Evolutionary conservation across 1,284 basidiomycete species (phyloP).

Genomic region (Peniophora sp.): DNA sequence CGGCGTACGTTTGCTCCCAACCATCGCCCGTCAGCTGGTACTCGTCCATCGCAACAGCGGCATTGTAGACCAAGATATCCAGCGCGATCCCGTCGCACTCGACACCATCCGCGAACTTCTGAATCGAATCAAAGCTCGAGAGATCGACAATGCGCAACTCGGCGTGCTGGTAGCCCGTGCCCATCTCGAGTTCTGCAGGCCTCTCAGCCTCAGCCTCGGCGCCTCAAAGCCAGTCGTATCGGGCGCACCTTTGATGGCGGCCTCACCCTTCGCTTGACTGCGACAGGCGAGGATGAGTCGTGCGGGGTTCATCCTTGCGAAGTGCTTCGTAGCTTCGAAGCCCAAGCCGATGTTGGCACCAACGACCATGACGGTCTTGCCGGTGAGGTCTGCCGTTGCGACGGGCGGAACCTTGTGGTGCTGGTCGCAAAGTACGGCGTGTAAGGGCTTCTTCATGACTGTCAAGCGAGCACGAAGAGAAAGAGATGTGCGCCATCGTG

Average conservation of each 20-base stretch:
- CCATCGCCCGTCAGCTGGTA: not conserved
- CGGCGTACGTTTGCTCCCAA: not conserved
- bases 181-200: constrained; percentile 16
- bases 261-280: constrained; percentile 16
- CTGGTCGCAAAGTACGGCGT: constrained; percentile 3
- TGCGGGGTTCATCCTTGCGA: constrained; percentile 23
- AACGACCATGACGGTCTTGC: constrained; percentile 23
- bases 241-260: constrained; percentile 13
- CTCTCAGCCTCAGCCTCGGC: not conserved
- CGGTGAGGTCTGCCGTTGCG: constrained; percentile 17
- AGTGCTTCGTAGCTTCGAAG: constrained; percentile 23
- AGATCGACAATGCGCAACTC: constrained; percentile 24
- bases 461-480: too few species aligned
- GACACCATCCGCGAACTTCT: constrained; percentile 20
- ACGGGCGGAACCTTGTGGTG: constrained; percentile 7
- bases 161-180: constrained; percentile 17
- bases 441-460: not conserved
- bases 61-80: constrained; percentile 25
- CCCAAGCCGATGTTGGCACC: constrained; percentile 28
- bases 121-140: constrained; percentile 19
- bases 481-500: too few species aligned
- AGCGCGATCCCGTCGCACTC: constrained; percentile 19
- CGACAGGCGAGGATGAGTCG: constrained; percentile 21
- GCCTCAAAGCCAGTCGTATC: not conserved
- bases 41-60: not conserved